These are phyloP conservation scores for Syncephalastrum racemosum DNA, from an alignment of 371 early-diverging fungal genomes.

Conservation along the genomic window DNA sequence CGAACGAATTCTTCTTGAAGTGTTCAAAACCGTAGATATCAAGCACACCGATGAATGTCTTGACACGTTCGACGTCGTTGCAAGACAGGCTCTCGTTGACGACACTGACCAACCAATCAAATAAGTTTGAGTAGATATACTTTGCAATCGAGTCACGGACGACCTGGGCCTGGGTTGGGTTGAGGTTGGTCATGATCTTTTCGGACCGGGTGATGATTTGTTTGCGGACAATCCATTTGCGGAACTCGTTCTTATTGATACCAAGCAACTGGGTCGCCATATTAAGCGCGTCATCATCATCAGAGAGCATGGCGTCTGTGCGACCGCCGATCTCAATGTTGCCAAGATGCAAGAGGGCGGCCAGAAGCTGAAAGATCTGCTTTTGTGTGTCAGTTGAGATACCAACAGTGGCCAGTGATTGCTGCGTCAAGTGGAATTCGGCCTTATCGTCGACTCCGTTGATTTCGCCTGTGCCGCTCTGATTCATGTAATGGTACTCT, in stretches of 20 bases:
- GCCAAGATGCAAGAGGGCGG: constrained; percentile 91
- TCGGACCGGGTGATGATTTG: constrained; percentile 89
- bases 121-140: constrained; percentile 88
- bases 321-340: constrained; percentile 83
- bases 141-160: constrained; percentile 94
- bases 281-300: constrained; percentile 69
- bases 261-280: constrained; percentile 73
- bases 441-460: constrained; percentile 86
- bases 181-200: constrained; percentile 80
- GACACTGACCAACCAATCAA: constrained; percentile 90
- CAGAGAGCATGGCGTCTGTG: constrained; percentile 71
- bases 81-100: constrained; percentile 78
- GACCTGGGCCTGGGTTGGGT: constrained; percentile 72
- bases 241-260: constrained; percentile 70
- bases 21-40: constrained; percentile 98
- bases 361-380: constrained; percentile 85
- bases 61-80: constrained; percentile 37
- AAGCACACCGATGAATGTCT: constrained; percentile 90
- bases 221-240: constrained; percentile 89
- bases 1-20: constrained; percentile 97
- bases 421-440: constrained; percentile 84
- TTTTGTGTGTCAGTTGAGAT: constrained; percentile 76
- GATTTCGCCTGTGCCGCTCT: constrained; percentile 81
- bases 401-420: constrained; percentile 83
- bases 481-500: constrained; percentile 83